A percentile compares a stretch with the other conserved stretches of the same genome.
Conservation (phyloP, 2,329 filamentous ascomycete species). For the Septoria linicola region DNA sequence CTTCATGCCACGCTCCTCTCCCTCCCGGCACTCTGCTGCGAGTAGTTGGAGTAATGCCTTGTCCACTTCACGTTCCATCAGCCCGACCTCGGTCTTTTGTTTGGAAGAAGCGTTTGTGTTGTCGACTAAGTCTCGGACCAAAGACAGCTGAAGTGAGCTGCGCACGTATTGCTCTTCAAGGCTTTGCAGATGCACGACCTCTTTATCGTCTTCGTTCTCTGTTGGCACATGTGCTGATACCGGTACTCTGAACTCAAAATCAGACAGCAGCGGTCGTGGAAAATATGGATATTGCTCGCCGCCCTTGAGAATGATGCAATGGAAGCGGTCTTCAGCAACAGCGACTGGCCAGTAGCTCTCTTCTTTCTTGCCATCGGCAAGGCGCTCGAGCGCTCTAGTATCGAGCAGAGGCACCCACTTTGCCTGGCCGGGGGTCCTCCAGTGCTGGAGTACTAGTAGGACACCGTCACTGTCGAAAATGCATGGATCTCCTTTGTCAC, state of each 20-base stretch:
- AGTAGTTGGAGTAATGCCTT: conserved; percentile 87
- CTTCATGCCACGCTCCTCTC: conserved; percentile 91
- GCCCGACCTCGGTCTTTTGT: conserved; percentile 66
- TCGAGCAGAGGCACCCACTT: conserved; percentile 91
- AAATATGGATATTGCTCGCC: conserved; percentile 92
- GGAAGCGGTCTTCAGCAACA: conserved; percentile 85
- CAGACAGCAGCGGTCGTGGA: conserved; percentile 81
- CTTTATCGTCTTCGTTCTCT: conserved; percentile 43
- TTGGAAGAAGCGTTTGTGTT: conserved; percentile 63
- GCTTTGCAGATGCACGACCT: conserved; percentile 49
- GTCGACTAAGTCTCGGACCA: conserved; percentile 72
- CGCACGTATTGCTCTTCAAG: conserved; percentile 83
- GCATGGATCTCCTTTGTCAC: conserved; percentile 88
- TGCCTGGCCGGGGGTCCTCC: conserved; percentile 81
- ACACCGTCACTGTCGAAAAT: conserved; percentile 94
- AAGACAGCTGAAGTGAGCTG: conserved; percentile 66
- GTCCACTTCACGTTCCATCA: conserved; percentile 80
- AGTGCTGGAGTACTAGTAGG: conserved; percentile 82
- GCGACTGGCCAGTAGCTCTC: conserved; percentile 96
- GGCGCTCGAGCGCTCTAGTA: conserved; percentile 76
- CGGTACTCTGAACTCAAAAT: conserved; percentile 90
- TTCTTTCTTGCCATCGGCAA: conserved; percentile 79
- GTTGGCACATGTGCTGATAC: conserved; percentile 56
- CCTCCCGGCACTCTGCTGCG: conserved; percentile 84
- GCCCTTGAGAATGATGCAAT: conserved; percentile 98